These are phyloP conservation scores for Salix dunnii DNA, from an alignment of 345 rosid species.

Conservation along the genomic window DNA sequence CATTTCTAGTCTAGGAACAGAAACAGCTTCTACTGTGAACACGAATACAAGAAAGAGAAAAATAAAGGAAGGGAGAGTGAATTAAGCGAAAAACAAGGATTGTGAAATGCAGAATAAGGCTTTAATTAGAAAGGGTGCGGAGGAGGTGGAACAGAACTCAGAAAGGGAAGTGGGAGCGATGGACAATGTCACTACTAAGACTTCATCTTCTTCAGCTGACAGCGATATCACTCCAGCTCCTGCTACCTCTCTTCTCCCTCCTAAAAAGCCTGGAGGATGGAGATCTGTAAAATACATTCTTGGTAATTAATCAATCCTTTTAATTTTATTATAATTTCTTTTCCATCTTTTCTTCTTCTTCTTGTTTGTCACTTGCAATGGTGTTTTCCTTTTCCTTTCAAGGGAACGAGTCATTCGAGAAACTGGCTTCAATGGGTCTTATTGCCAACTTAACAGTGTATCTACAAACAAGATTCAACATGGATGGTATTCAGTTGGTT, in stretches of 20 bases:
- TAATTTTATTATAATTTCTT: neutral
- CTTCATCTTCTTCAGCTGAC: neutral
- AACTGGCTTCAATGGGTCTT: slow-evolving; percentile 67
- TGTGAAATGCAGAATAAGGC: neutral
- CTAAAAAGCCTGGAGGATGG: slow-evolving; percentile 39
- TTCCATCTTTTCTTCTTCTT: neutral
- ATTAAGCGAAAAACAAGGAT: neutral
- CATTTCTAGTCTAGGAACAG: neutral
- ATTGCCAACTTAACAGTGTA: slow-evolving; percentile 51
- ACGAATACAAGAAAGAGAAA: neutral
- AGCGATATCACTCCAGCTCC: neutral
- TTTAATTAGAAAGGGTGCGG: neutral
- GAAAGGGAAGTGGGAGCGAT: neutral
- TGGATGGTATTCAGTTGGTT: slow-evolving; percentile 53
- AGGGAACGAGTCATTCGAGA: slow-evolving; percentile 76
- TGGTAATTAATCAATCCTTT: slow-evolving; percentile 20
- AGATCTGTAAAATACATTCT: slow-evolving; percentile 37
- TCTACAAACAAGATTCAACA: slow-evolving; percentile 46
- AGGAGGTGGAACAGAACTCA: neutral
- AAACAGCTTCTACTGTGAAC: neutral
- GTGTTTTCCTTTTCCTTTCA: neutral
- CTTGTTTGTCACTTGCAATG: slow-evolving; percentile 1
- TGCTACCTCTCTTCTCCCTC: neutral
- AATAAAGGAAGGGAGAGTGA: neutral
- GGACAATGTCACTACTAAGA: neutral